These are phyloP conservation scores for Postia placenta DNA, from an alignment of 768 basidiomycete species.

Conservation along the genomic window DNA sequence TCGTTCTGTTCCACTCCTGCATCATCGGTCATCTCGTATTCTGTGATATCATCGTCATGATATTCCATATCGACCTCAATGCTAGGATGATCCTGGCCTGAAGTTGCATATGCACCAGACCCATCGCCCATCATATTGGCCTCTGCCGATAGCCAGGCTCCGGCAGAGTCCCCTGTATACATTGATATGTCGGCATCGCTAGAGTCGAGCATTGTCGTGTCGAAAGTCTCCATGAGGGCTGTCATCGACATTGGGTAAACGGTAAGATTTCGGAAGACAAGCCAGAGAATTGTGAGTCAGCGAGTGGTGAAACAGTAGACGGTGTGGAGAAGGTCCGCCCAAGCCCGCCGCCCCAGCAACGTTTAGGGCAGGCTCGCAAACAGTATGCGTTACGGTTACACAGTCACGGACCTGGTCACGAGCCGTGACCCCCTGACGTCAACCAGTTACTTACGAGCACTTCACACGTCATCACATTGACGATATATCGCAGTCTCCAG, in stretches of 20 bases:
- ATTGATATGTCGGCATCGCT: conserved; percentile 56
- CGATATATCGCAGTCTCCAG: no score
- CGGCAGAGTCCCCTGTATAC: conserved; percentile 36
- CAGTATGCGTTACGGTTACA: no score
- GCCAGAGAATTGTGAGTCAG: background rate
- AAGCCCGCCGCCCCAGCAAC: no score
- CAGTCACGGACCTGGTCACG: no score
- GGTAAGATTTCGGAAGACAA: background rate
- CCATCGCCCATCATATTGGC: conserved; percentile 56
- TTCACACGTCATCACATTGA: no score
- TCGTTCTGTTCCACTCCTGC: conserved; percentile 24
- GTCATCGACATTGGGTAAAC: conserved; percentile 9
- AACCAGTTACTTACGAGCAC: no score
- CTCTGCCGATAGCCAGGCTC: conserved; percentile 49
- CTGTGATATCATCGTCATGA: conserved; percentile 39
- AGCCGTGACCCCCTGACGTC: no score
- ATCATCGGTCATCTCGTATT: conserved; percentile 55
- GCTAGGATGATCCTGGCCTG: conserved; percentile 26
- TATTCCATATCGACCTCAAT: conserved; percentile 68
- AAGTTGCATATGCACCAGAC: conserved; percentile 19
- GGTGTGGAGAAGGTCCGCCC: no score
- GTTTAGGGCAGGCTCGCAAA: no score
- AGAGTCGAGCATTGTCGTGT: conserved; percentile 61
- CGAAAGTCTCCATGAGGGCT: conserved; percentile 34
- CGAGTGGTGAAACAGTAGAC: no score